phyloP scores from a whole-genome alignment of 768 basidiomycete species.

The Galerina marginata region DNA sequence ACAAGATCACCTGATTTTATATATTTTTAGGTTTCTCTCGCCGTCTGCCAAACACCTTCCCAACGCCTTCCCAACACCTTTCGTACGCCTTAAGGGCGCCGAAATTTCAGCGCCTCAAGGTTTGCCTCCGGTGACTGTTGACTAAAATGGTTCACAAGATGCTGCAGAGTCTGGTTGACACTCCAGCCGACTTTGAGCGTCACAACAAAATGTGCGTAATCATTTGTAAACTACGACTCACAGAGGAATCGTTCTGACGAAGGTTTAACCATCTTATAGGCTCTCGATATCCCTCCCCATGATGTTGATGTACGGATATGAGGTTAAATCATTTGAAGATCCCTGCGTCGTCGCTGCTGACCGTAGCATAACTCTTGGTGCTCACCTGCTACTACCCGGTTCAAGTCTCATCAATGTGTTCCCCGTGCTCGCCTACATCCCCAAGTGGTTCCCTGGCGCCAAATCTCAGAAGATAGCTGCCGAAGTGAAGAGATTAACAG shows the following conservation, averaged over 20 bases:
- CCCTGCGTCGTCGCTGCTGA: conserved; percentile 15
- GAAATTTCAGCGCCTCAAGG: too few species aligned
- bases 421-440: conserved; percentile 16
- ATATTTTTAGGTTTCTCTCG: too few species aligned
- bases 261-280: conserved; percentile 2
- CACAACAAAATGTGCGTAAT: conserved; percentile 22
- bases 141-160: conserved; percentile 33
- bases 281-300: conserved; percentile 19
- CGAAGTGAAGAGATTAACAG: not conserved
- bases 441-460: conserved; percentile 18
- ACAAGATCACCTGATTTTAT: too few species aligned
- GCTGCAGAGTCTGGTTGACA: conserved; percentile 27
- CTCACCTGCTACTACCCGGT: conserved; percentile 7
- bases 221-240: not conserved
- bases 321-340: conserved; percentile 14
- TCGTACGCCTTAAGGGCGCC: too few species aligned
- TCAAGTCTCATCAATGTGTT: conserved; percentile 16
- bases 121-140: too few species aligned
- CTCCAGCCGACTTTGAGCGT: conserved; percentile 12
- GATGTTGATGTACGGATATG: conserved; percentile 24
- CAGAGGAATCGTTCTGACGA: not conserved
- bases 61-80: too few species aligned
- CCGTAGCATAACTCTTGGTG: conserved; percentile 1
- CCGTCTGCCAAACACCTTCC: too few species aligned
- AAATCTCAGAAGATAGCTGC: conserved; percentile 8